Evolutionary conservation across 495 filamentous ascomycete genomes (phyloP).

Genomic region (Tuber aestivum): DNA sequence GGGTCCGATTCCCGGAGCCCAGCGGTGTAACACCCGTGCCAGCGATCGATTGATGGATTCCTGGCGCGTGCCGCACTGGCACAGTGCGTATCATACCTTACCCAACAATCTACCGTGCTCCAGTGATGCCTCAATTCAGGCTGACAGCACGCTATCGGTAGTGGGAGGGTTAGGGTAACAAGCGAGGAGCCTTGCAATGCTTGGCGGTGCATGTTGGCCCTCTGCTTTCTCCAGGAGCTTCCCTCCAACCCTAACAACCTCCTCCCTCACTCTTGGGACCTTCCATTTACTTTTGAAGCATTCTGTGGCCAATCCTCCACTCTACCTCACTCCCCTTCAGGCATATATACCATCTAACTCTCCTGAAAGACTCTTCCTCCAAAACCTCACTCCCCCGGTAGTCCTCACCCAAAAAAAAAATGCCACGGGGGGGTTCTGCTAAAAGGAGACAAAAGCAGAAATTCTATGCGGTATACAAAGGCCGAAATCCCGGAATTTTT

Average conservation of each 20-base stretch:
- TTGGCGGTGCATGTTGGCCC: background rate
- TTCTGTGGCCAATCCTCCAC: background rate
- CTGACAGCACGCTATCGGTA: background rate
- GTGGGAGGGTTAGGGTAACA: background rate
- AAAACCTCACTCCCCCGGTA: background rate
- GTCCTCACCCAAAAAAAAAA: background rate
- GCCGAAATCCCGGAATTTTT: conserved; percentile 26
- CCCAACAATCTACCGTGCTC: background rate
- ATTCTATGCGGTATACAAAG: conserved; percentile 26
- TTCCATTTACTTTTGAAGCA: background rate
- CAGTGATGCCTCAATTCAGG: background rate
- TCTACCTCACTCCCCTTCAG: background rate
- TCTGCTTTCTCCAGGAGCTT: background rate
- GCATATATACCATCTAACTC: background rate
- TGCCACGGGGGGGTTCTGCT: background rate
- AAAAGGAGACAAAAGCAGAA: background rate
- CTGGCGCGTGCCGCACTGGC: background rate
- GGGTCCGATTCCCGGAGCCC: background rate
- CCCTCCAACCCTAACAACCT: background rate
- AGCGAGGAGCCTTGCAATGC: background rate
- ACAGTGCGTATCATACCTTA: too few species aligned
- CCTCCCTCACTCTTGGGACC: background rate
- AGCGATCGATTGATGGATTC: background rate
- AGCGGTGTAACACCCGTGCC: background rate
- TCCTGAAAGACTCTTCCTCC: background rate